Evolutionary conservation across 192 early-diverging fungal genomes (phyloP).

Genomic region (Spizellomyces sp.): DNA sequence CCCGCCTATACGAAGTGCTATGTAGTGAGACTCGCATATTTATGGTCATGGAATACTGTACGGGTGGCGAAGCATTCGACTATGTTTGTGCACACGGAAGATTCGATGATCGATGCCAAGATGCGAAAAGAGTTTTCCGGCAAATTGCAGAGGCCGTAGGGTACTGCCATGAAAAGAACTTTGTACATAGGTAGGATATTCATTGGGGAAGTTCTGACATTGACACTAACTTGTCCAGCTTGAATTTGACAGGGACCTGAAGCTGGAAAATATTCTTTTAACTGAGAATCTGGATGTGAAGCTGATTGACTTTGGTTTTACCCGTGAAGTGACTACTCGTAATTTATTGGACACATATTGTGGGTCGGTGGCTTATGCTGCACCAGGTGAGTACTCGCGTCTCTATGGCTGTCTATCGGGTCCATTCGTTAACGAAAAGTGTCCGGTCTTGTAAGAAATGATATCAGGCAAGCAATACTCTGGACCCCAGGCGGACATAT

Average conservation of each 20-base stretch:
- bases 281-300: slow-evolving; percentile 87
- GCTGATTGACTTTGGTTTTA: slow-evolving; percentile 92
- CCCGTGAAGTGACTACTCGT: slow-evolving; percentile 31
- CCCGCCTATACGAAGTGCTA: slow-evolving; percentile 76
- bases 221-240: neutral
- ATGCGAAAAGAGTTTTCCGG: slow-evolving; percentile 38
- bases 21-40: slow-evolving; percentile 73
- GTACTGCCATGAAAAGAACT: slow-evolving; percentile 55
- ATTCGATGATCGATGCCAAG: slow-evolving; percentile 42
- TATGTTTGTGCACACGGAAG: slow-evolving; percentile 76
- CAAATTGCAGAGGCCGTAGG: slow-evolving; percentile 55
- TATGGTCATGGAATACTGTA: slow-evolving; percentile 79
- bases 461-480: slow-evolving; percentile 75
- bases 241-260: slow-evolving; percentile 70
- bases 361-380: slow-evolving; percentile 71
- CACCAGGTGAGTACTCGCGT: slow-evolving; percentile 58
- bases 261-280: slow-evolving; percentile 93
- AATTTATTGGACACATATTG: slow-evolving; percentile 57
- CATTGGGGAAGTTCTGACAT: neutral
- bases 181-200: slow-evolving; percentile 48
- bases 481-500: slow-evolving; percentile 85
- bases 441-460: slow-evolving; percentile 56
- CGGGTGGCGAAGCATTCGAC: slow-evolving; percentile 78
- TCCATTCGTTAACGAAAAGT: too few relatives aligned
- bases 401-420: neutral